A percentile compares a stretch with the other conserved stretches of the same genome.
These are phyloP conservation scores for Microbotryomycetes sp. DNA, from an alignment of 1,284 basidiomycete species.

Conservation along the genomic window DNA sequence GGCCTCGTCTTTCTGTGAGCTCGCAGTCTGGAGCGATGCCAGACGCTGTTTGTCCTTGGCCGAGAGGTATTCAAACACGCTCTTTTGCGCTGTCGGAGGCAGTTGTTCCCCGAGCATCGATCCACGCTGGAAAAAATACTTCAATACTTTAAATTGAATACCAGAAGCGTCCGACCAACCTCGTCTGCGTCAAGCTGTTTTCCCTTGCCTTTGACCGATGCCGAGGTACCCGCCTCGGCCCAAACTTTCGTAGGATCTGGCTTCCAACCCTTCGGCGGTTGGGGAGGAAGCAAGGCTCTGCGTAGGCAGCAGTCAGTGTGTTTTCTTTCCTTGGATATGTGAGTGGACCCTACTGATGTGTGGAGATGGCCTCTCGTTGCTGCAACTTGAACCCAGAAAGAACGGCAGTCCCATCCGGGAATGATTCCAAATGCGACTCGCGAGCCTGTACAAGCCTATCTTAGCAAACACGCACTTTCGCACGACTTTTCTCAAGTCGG, in stretches of 20 bases:
- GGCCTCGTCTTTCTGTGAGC: background rate
- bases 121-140: constrained; percentile 57
- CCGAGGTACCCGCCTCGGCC: constrained; percentile 52
- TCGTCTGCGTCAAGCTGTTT: constrained; percentile 55
- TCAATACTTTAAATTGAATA: too few relatives aligned
- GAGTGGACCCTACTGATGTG: background rate
- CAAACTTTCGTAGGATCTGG: constrained; percentile 75
- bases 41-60: constrained; percentile 81
- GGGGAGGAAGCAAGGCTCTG: constrained; percentile 54
- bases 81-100: constrained; percentile 50
- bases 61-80: constrained; percentile 88
- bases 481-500: too few relatives aligned
- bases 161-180: constrained; percentile 45
- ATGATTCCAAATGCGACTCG: too few relatives aligned
- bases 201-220: constrained; percentile 38
- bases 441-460: too few relatives aligned
- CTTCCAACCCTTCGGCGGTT: constrained; percentile 73
- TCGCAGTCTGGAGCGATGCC: constrained; percentile 51
- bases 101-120: constrained; percentile 71
- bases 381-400: constrained; percentile 68
- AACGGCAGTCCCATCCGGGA: constrained; percentile 66
- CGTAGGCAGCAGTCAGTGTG: background rate
- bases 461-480: too few relatives aligned
- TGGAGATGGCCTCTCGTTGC: constrained; percentile 34
- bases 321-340: too few relatives aligned